Conservation (phyloP, 495 filamentous ascomycete genomes). For the Neurospora intermedia region DNA sequence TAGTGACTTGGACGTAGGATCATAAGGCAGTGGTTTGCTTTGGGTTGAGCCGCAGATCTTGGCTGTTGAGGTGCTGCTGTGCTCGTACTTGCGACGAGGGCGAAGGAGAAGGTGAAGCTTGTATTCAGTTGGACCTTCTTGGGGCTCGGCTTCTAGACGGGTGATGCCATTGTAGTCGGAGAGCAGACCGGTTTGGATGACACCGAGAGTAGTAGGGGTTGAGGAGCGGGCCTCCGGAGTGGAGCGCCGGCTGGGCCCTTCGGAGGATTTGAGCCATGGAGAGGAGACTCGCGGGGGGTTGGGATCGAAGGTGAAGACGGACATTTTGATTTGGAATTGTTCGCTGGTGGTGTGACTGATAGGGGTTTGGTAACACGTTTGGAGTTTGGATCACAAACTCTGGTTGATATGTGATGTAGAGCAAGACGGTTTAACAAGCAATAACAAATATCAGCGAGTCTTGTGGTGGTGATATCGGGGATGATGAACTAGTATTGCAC, state of each 20-base stretch:
- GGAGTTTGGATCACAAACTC: not conserved
- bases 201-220: slow-evolving; percentile 15
- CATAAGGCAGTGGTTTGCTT: slow-evolving; percentile 47
- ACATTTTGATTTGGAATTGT: slow-evolving; percentile 45
- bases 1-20: slow-evolving; percentile 34
- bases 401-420: not conserved
- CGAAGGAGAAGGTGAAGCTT: slow-evolving; percentile 88
- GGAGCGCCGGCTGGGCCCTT: slow-evolving; percentile 23
- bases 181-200: slow-evolving; percentile 39
- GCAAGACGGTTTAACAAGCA: not conserved
- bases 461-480: not conserved
- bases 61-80: slow-evolving; percentile 34
- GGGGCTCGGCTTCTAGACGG: slow-evolving; percentile 79
- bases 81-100: slow-evolving; percentile 60
- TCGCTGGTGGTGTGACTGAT: not conserved
- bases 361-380: not conserved
- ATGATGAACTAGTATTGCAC: slow-evolving; percentile 10
- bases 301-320: slow-evolving; percentile 89
- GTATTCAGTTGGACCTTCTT: slow-evolving; percentile 91
- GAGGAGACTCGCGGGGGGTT: slow-evolving; percentile 80
- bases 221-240: slow-evolving; percentile 18
- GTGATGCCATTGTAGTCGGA: slow-evolving; percentile 57
- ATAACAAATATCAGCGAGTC: not conserved
- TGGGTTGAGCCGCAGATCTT: slow-evolving; percentile 44
- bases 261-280: slow-evolving; percentile 60